phyloP scores from a whole-genome alignment of 306 rosid genomes.

The Glycine soja region DNA sequence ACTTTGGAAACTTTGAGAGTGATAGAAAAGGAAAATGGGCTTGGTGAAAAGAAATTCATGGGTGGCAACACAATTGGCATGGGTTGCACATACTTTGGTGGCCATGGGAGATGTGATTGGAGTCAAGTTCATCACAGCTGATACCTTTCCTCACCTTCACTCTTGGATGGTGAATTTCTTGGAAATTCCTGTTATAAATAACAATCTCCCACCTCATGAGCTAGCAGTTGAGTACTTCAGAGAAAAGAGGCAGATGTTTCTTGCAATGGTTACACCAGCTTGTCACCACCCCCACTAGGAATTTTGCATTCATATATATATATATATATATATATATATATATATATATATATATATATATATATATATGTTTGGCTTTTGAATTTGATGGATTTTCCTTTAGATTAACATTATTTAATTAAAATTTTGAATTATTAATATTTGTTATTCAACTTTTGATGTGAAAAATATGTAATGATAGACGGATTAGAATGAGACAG shows the following conservation, averaged over 20 bases:
- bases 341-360: too few species aligned
- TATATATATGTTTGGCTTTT: not conserved
- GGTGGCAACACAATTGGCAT: constrained; percentile 45
- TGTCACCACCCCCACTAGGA: constrained; percentile 5
- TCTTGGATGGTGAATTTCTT: constrained; percentile 35
- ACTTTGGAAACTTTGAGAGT: constrained; percentile 30
- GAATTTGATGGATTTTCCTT: not conserved
- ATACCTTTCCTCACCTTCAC: constrained; percentile 39
- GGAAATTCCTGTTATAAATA: not conserved
- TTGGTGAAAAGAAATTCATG: constrained; percentile 30
- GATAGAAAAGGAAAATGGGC: constrained; percentile 44
- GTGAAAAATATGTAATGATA: too few species aligned
- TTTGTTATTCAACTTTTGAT: not conserved
- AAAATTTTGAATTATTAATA: not conserved
- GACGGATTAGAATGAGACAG: too few species aligned
- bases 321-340: too few species aligned
- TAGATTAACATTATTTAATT: not conserved
- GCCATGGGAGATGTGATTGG: constrained; percentile 45
- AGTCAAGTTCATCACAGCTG: constrained; percentile 38
- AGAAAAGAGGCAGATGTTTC: constrained; percentile 41
- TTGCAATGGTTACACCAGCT: constrained; percentile 23
- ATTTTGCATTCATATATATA: not conserved
- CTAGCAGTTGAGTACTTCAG: constrained; percentile 34
- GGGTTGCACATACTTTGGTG: constrained; percentile 44
- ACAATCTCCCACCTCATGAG: constrained; percentile 39